These are phyloP conservation scores for Vanrija humicola DNA, from an alignment of 1,284 basidiomycete genomes.

Conservation along the genomic window DNA sequence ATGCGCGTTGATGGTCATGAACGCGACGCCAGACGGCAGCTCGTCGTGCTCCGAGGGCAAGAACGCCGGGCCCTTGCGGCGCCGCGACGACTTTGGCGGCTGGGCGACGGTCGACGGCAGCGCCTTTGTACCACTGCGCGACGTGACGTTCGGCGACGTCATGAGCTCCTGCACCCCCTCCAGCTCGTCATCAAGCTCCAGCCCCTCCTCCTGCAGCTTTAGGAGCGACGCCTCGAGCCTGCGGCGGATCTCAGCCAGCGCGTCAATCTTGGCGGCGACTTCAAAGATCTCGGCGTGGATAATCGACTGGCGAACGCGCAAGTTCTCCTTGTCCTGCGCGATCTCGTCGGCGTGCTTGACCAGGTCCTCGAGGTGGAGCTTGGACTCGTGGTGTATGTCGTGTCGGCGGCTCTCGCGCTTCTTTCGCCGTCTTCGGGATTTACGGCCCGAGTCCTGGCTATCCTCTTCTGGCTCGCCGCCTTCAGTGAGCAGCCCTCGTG, in stretches of 20 bases:
- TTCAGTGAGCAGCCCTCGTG: conserved; percentile 64
- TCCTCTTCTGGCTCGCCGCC: conserved; percentile 44
- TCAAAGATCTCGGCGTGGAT: conserved; percentile 80
- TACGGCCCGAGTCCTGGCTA: conserved; percentile 43
- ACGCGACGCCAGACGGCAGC: conserved; percentile 86
- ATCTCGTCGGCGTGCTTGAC: conserved; percentile 78
- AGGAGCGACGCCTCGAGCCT: conserved; percentile 79
- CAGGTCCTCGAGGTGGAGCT: conserved; percentile 75
- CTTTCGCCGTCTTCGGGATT: conserved; percentile 58
- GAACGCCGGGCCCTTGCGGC: conserved; percentile 74
- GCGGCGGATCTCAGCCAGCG: conserved; percentile 73
- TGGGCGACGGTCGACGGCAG: conserved; percentile 22
- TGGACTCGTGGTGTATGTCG: conserved; percentile 60
- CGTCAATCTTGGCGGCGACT: conserved; percentile 81
- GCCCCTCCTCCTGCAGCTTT: conserved; percentile 86
- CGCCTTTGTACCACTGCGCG: conserved; percentile 40
- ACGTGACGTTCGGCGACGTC: conserved; percentile 53
- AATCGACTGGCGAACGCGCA: conserved; percentile 77
- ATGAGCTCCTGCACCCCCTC: conserved; percentile 81
- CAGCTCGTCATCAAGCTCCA: conserved; percentile 91
- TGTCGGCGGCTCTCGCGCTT: conserved; percentile 62
- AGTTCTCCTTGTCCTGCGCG: conserved; percentile 77
- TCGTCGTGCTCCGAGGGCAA: conserved; percentile 96
- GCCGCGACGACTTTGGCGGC: conserved; percentile 26
- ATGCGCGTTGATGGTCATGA: conserved; percentile 88